phyloP scores from a whole-genome alignment of 2,329 filamentous ascomycete genomes.

The Ophiostoma sp. region DNA sequence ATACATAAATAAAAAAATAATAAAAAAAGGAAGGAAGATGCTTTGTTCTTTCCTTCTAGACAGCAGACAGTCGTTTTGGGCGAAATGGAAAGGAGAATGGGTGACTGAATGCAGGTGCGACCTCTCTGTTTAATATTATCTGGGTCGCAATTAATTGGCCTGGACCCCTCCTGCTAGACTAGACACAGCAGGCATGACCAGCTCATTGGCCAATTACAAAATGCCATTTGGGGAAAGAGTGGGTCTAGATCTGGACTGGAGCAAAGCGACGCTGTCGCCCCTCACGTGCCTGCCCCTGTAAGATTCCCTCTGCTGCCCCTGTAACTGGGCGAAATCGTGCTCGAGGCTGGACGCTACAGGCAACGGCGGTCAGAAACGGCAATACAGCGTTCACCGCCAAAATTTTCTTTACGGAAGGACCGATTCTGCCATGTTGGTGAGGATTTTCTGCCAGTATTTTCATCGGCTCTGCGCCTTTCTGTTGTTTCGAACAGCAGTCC shows the following conservation, averaged over 20 bases:
- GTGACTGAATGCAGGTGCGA: conserved; percentile 10
- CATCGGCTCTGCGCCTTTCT: not conserved
- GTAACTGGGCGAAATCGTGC: not conserved
- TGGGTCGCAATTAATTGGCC: conserved; percentile 14
- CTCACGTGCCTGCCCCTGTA: not conserved
- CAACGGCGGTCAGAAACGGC: conserved; percentile 20
- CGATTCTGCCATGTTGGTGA: conserved; percentile 3
- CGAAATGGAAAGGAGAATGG: conserved; percentile 15
- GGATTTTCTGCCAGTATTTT: conserved; percentile 21
- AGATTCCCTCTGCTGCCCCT: not conserved
- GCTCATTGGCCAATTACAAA: conserved; percentile 13
- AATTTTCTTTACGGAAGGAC: conserved; percentile 7
- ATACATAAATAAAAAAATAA: too few species aligned
- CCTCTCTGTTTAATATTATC: not conserved
- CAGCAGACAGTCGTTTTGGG: not conserved
- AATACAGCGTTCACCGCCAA: conserved; percentile 23
- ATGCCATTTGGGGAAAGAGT: not conserved
- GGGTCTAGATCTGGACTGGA: not conserved
- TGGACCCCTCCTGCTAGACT: conserved; percentile 17
- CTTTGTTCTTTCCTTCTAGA: not conserved
- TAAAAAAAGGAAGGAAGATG: not conserved
- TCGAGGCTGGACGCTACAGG: not conserved
- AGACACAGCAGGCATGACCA: conserved; percentile 3
- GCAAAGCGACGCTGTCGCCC: not conserved
- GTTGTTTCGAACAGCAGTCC: not conserved